These are phyloP conservation scores for Xylaria sp. DNA, from an alignment of 2,329 filamentous ascomycete species.

Conservation along the genomic window DNA sequence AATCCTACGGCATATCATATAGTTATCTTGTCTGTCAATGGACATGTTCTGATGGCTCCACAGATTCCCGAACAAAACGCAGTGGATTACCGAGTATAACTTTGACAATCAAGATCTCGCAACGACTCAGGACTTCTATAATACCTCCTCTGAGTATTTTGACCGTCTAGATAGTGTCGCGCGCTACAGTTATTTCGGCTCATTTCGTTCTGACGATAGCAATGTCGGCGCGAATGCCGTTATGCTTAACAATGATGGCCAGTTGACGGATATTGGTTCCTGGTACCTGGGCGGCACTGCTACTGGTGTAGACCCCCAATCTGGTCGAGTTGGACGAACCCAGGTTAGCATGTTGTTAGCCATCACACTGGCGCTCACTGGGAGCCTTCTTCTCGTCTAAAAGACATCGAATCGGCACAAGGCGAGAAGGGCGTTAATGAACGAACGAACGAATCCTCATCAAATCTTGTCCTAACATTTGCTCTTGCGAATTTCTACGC, in stretches of 20 bases:
- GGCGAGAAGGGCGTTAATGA: not conserved
- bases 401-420: not conserved
- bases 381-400: slow-evolving; percentile 26
- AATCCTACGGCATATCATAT: not conserved
- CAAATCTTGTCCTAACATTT: not conserved
- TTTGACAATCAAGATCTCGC: slow-evolving; percentile 66
- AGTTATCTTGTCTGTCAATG: not conserved
- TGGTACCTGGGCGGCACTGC: slow-evolving; percentile 75
- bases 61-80: slow-evolving; percentile 69
- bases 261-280: slow-evolving; percentile 78
- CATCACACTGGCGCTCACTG: slow-evolving; percentile 20
- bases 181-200: slow-evolving; percentile 80
- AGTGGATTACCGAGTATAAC: slow-evolving; percentile 86
- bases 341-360: not conserved
- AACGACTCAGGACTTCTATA: slow-evolving; percentile 74
- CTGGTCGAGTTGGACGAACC: slow-evolving; percentile 22
- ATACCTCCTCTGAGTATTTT: slow-evolving; percentile 72
- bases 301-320: slow-evolving; percentile 58
- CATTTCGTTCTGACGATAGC: slow-evolving; percentile 74
- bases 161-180: slow-evolving; percentile 71
- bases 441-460: not conserved
- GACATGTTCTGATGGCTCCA: not conserved
- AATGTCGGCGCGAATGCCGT: slow-evolving; percentile 80
- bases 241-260: slow-evolving; percentile 74
- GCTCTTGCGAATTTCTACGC: not conserved